These are phyloP conservation scores for Cocos nucifera DNA, from an alignment of 176 grass and related monocot genomes.

Conservation along the genomic window DNA sequence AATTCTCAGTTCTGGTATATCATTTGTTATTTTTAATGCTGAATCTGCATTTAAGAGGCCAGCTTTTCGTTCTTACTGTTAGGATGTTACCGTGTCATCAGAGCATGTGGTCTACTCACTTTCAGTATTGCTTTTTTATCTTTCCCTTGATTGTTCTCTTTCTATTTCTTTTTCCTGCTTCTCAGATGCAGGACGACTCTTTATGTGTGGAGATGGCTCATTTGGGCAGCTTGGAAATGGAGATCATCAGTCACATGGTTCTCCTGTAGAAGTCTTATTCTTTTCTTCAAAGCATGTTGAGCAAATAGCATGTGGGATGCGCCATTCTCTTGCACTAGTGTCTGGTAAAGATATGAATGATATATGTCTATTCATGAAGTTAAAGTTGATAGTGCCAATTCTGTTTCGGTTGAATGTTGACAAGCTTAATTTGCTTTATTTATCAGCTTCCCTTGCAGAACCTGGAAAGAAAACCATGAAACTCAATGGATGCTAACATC, in stretches of 20 bases:
- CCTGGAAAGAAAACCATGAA: too few species aligned
- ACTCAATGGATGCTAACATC: too few species aligned
- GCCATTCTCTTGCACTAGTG: slow-evolving; percentile 77
- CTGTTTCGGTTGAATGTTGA: too few species aligned
- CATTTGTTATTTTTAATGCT: too few species aligned
- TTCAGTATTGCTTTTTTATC: slow-evolving; percentile 19
- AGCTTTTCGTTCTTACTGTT: too few species aligned
- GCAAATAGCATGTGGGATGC: slow-evolving; percentile 82
- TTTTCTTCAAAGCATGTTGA: slow-evolving; percentile 57
- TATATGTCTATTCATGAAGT: neutral
- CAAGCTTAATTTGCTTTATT: too few species aligned
- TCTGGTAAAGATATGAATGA: slow-evolving; percentile 33
- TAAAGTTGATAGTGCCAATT: neutral
- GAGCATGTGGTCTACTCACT: slow-evolving; percentile 3
- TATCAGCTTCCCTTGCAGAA: too few species aligned
- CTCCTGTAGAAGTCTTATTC: slow-evolving; percentile 50
- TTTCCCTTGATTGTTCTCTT: slow-evolving; percentile 27
- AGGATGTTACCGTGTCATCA: too few species aligned
- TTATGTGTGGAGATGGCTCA: slow-evolving; percentile 82
- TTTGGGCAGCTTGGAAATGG: slow-evolving; percentile 94
- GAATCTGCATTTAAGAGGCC: too few species aligned
- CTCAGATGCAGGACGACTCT: slow-evolving; percentile 67
- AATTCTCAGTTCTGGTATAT: too few species aligned
- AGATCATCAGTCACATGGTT: slow-evolving; percentile 50
- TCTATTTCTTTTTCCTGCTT: slow-evolving; percentile 30